Evolutionary conservation across 257 asterid species (phyloP).

Genomic region (Eucommia ulmoides): DNA sequence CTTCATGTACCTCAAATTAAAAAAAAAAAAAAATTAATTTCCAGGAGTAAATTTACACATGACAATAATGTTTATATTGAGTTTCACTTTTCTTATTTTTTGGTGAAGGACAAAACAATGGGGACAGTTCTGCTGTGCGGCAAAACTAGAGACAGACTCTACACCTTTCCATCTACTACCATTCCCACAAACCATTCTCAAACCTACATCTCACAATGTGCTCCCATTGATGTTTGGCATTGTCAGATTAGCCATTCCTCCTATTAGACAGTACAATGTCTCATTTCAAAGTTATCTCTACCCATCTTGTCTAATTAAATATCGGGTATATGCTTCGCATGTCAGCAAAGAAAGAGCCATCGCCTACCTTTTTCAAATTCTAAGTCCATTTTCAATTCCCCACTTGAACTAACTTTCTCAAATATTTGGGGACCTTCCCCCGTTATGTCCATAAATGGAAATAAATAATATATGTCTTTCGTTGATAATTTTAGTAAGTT

Average conservation of each 20-base stretch:
- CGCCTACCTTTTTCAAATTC: slow-evolving; percentile 2
- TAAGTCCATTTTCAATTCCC: neutral
- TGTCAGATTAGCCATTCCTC: slow-evolving; percentile 2
- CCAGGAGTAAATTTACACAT: slow-evolving; percentile 2
- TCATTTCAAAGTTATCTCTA: slow-evolving; percentile 5
- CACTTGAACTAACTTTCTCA: slow-evolving; percentile 4
- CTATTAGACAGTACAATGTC: neutral
- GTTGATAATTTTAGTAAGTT: neutral
- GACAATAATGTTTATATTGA: slow-evolving; percentile 4
- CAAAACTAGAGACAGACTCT: slow-evolving; percentile 6
- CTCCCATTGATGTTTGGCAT: slow-evolving; percentile 7
- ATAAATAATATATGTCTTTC: neutral
- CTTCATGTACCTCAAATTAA: slow-evolving; percentile 5
- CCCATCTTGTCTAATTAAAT: slow-evolving; percentile 3
- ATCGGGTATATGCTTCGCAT: neutral
- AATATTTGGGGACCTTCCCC: slow-evolving; percentile 9
- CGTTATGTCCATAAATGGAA: neutral
- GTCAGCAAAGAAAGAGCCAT: slow-evolving; percentile 6
- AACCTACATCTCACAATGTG: neutral
- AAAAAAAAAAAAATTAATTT: slow-evolving; percentile 1
- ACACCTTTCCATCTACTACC: neutral
- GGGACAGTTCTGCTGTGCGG: slow-evolving; percentile 4
- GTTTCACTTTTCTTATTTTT: slow-evolving; percentile 3
- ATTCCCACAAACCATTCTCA: neutral
- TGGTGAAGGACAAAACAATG: neutral